Base-by-base conservation (phyloP, 2,329 filamentous ascomycete genomes). In the Colletotrichum sp. region DNA sequence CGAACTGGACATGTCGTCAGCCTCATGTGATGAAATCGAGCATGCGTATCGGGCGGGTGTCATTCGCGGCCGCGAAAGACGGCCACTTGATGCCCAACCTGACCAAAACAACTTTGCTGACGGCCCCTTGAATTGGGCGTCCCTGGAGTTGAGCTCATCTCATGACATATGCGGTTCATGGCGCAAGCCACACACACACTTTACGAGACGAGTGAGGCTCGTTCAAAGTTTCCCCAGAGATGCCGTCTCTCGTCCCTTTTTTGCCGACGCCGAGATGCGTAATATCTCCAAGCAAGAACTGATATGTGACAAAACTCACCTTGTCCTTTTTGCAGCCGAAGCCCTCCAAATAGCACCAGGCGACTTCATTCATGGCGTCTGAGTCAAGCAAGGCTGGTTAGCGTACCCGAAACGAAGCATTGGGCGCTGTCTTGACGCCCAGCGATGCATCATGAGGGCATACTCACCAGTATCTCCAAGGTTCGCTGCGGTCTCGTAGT, bases 321-420 rank as follows among this genome's bases (percentile, higher is more conserved):
- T 98, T 99, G 88, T 99, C 96, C 85, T 99, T 99, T 85, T 96
- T 97, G 82, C 96, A 96, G 38, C 97, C 97, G 85, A 98, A 98
- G n/a, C 97, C 97, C 83, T 98, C 94, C 32, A 98, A 85, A 89
- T 97, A 99, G 87, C 97, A 99, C 95, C 96, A 98, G 43, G 93
- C 97, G 70, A 94, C 94, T 85, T 99, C 96, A 83, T 98, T 98
- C 96, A 99, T 98, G 74, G 96, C 97, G 87, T 99, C 97, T 93
- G 80, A 76, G 76, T 78, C 77, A 79, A 32, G 30, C 55, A 55
- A 61, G 67, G 74, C 76, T 74, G 57, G 48, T 77, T 77, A 77
- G 76, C 74, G 63, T 43, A 71, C 64, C 57, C 30, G 30, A 24
- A 58, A 32, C 21, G 30, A 10, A 48, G 72, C 60, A 60, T 67